Evolutionary conservation across 75 land plant genomes (phyloP).

Genomic region (Cunninghamia lanceolata): DNA sequence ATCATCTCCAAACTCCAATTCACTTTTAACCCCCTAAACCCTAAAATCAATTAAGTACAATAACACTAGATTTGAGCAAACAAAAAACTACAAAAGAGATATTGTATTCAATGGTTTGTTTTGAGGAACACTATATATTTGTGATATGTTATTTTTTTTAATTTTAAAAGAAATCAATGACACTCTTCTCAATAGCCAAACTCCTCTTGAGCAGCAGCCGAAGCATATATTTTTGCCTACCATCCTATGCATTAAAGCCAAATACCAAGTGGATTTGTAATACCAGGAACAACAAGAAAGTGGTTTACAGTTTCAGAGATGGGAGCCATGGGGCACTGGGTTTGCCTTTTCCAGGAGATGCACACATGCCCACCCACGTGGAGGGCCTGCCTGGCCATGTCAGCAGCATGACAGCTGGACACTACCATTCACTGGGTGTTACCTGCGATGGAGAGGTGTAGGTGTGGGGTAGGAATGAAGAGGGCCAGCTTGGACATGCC

Average conservation of each 20-base stretch:
- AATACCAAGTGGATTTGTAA: neutral
- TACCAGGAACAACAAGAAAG: neutral
- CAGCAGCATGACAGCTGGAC: constrained; percentile 63
- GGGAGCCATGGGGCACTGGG: constrained; percentile 91
- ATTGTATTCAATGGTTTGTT: too few relatives aligned
- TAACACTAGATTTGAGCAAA: too few relatives aligned
- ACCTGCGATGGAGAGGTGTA: constrained; percentile 60
- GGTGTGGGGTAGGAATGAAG: constrained; percentile 93
- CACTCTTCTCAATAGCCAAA: neutral
- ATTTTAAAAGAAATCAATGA: neutral
- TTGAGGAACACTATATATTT: too few relatives aligned
- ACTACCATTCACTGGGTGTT: constrained; percentile 92
- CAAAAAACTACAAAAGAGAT: too few relatives aligned
- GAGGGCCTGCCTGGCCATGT: constrained; percentile 55
- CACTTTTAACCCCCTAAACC: too few relatives aligned
- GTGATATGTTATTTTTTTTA: too few relatives aligned
- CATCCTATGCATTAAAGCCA: neutral
- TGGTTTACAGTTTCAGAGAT: constrained; percentile 91
- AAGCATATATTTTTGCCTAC: neutral
- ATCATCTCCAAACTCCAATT: too few relatives aligned
- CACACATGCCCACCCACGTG: constrained; percentile 68
- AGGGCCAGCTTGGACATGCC: constrained; percentile 85
- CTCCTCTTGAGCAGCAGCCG: neutral
- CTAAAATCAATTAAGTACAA: too few relatives aligned
- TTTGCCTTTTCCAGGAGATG: constrained; percentile 45